phyloP scores from a whole-genome alignment of 2,329 filamentous ascomycete genomes.

The Rutstroemia sp. region DNA sequence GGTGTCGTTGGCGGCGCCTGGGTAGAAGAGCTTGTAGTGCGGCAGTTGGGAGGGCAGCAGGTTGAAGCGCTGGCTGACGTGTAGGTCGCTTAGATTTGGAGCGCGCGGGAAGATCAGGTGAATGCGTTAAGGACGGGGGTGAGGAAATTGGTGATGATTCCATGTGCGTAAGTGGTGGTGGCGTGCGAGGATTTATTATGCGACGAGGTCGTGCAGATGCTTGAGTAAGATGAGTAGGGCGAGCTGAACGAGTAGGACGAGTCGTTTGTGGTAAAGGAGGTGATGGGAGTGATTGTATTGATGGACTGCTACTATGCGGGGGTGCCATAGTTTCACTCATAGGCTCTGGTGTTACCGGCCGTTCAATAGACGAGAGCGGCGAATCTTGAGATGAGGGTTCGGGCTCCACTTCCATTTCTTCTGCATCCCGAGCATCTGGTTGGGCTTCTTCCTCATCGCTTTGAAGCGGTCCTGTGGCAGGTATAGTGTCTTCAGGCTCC shows the following conservation, averaged over 20 bases:
- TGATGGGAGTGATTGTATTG: slow-evolving; percentile 16
- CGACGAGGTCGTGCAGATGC: slow-evolving; percentile 19
- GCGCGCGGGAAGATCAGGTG: slow-evolving; percentile 40
- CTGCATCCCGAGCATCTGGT: slow-evolving; percentile 8
- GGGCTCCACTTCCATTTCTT: slow-evolving; percentile 3
- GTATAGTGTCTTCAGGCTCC: slow-evolving; percentile 19
- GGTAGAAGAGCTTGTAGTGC: slow-evolving; percentile 33
- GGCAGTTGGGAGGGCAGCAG: slow-evolving; percentile 28
- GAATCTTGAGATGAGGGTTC: slow-evolving; percentile 10
- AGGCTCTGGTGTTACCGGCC: slow-evolving; percentile 21
- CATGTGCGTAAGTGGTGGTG: slow-evolving; percentile 9
- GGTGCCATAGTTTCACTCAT: slow-evolving; percentile 30
- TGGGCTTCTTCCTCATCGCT: slow-evolving; percentile 13
- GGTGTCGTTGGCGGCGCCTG: slow-evolving; percentile 25
- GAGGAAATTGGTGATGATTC: slow-evolving; percentile 40
- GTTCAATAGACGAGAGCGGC: slow-evolving; percentile 20
- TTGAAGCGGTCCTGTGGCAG: slow-evolving; percentile 17
- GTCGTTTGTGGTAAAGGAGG: slow-evolving; percentile 13
- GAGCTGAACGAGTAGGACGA: slow-evolving; percentile 8
- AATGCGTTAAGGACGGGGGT: slow-evolving; percentile 59
- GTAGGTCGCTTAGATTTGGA: slow-evolving; percentile 10
- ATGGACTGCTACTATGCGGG: slow-evolving; percentile 27
- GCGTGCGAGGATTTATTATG: slow-evolving; percentile 23
- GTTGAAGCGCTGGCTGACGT: slow-evolving; percentile 16
- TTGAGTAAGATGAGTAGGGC: slow-evolving; percentile 1